These are phyloP conservation scores for Trichosanthes cucumerina DNA, from an alignment of 306 rosid genomes.

Conservation along the genomic window DNA sequence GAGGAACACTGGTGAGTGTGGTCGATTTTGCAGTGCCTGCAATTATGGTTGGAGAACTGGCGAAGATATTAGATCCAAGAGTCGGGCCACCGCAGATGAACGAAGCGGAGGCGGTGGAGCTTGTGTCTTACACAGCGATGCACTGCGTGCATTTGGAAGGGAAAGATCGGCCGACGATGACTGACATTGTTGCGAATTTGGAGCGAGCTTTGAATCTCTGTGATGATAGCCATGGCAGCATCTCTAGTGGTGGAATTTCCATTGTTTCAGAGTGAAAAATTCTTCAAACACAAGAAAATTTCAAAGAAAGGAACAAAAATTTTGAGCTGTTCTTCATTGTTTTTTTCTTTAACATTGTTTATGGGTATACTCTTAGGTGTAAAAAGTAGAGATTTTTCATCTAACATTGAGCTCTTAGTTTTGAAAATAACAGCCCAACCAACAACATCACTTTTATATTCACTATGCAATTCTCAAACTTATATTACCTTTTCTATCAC, in stretches of 20 bases:
- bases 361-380: slow-evolving; percentile 9
- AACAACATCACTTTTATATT: neutral
- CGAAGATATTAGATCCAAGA: slow-evolving; percentile 50
- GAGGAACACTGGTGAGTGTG: slow-evolving; percentile 48
- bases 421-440: neutral
- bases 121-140: slow-evolving; percentile 64
- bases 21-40: slow-evolving; percentile 76
- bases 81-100: slow-evolving; percentile 50
- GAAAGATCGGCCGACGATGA: slow-evolving; percentile 81
- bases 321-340: slow-evolving; percentile 18
- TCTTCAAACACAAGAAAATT: slow-evolving; percentile 2
- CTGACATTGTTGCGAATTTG: slow-evolving; percentile 76
- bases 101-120: slow-evolving; percentile 75
- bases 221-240: slow-evolving; percentile 50
- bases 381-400: slow-evolving; percentile 16
- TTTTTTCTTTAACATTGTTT: neutral
- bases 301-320: slow-evolving; percentile 10
- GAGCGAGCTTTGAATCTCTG: slow-evolving; percentile 55
- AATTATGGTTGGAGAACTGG: slow-evolving; percentile 61
- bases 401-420: slow-evolving; percentile 18
- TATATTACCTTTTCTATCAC: neutral
- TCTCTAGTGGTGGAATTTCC: slow-evolving; percentile 56
- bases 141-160: slow-evolving; percentile 90
- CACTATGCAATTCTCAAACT: neutral
- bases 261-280: slow-evolving; percentile 40